phyloP scores from a whole-genome alignment of 768 basidiomycete species.

The Naganishia onofrii region DNA sequence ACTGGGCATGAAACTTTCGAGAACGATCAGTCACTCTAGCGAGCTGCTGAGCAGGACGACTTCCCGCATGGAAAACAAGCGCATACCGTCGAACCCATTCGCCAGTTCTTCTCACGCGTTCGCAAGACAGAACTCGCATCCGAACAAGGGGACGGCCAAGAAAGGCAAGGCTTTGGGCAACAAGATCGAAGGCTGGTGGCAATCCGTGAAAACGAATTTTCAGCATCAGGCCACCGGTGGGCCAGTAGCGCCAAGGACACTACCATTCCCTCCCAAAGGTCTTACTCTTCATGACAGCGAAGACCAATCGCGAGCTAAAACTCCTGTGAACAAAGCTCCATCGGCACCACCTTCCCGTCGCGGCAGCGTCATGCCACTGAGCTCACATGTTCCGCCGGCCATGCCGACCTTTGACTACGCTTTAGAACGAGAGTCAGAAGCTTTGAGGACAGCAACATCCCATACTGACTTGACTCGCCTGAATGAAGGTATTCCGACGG shows the following conservation, averaged over 20 bases:
- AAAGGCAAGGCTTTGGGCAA: slow-evolving; percentile 44
- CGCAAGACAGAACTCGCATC: slow-evolving; percentile 29
- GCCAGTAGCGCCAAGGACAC: not conserved
- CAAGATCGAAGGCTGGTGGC: slow-evolving; percentile 54
- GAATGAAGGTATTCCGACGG: not conserved
- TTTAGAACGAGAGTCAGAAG: slow-evolving; percentile 19
- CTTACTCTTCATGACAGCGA: slow-evolving; percentile 5
- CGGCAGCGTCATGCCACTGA: slow-evolving; percentile 32
- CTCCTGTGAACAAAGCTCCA: slow-evolving; percentile 35
- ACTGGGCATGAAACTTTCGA: slow-evolving; percentile 1
- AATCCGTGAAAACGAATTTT: slow-evolving; percentile 52
- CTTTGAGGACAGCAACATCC: slow-evolving; percentile 38
- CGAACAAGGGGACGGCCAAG: slow-evolving; percentile 28
- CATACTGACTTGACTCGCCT: slow-evolving; percentile 35
- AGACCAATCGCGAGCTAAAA: not conserved
- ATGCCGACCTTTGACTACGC: slow-evolving; percentile 1
- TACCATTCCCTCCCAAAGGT: slow-evolving; percentile 17
- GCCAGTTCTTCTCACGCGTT: not conserved
- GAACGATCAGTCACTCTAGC: slow-evolving; percentile 7
- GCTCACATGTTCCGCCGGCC: not conserved
- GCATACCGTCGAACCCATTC: not conserved
- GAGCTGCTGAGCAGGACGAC: not conserved
- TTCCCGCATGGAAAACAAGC: not conserved
- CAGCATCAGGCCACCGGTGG: not conserved
- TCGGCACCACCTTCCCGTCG: slow-evolving; percentile 44